These are phyloP conservation scores for Quercus tomentella DNA, from an alignment of 331 rosid species.

Conservation along the genomic window DNA sequence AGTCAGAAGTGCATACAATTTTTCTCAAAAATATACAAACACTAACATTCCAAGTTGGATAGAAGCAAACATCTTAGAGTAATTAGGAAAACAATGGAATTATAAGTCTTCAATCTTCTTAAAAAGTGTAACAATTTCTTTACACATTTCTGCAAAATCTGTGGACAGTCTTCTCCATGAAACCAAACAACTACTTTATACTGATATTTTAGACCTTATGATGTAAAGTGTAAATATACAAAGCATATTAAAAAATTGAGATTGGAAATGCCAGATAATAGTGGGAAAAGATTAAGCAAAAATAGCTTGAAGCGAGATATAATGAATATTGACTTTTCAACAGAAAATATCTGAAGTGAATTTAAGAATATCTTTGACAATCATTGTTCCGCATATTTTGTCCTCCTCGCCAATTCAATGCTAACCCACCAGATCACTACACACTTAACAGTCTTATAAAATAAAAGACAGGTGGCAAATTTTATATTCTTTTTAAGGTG, in stretches of 20 bases:
- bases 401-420: neutral
- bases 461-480: neutral
- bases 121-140: neutral
- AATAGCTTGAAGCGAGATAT: neutral
- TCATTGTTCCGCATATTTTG: neutral
- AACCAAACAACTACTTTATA: neutral
- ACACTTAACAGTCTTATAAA: neutral
- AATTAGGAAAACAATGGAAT: neutral
- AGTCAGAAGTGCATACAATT: slow-evolving; percentile 11
- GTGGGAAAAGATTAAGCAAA: neutral
- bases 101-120: slow-evolving; percentile 3
- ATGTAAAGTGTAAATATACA: neutral
- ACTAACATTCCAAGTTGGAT: neutral
- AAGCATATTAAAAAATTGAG: neutral
- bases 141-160: neutral
- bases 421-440: neutral
- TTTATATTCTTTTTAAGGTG: neutral
- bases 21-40: neutral
- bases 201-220: neutral
- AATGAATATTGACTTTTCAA: neutral
- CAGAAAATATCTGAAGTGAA: neutral
- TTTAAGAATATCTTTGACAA: neutral
- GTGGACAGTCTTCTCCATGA: neutral
- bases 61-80: neutral
- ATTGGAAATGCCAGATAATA: neutral